These are phyloP conservation scores for Penicillium coffeae DNA, from an alignment of 495 filamentous ascomycete genomes.

Conservation along the genomic window DNA sequence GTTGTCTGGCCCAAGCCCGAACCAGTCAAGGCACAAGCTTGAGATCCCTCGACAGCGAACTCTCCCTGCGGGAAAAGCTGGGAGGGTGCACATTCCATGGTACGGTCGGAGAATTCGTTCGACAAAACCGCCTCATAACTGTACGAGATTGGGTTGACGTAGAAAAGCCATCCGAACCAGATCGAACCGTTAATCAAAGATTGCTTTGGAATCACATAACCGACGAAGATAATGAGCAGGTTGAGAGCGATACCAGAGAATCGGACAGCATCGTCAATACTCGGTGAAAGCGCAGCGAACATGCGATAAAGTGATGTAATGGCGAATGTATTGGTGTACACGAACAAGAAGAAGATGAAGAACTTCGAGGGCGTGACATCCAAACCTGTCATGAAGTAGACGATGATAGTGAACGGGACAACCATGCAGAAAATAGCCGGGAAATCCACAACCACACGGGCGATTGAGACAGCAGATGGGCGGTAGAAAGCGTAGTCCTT, in stretches of 20 bases:
- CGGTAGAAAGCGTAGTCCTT: conserved; percentile 76
- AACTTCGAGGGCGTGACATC: conserved; percentile 65
- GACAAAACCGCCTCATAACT: conserved; percentile 66
- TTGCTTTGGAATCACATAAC: conserved; percentile 70
- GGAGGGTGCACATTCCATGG: conserved; percentile 56
- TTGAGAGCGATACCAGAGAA: conserved; percentile 68
- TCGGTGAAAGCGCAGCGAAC: conserved; percentile 69
- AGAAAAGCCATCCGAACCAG: conserved; percentile 80
- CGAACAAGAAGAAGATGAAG: conserved; percentile 69
- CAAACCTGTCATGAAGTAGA: conserved; percentile 67
- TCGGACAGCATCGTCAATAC: conserved; percentile 68
- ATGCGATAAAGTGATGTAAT: conserved; percentile 71
- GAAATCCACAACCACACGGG: conserved; percentile 64
- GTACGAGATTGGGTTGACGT: conserved; percentile 72
- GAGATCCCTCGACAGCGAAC: conserved; percentile 45
- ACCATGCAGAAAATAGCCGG: conserved; percentile 63
- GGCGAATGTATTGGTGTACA: conserved; percentile 63
- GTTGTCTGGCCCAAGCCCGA: conserved; percentile 37
- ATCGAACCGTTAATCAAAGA: conserved; percentile 59
- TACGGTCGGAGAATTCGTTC: conserved; percentile 61
- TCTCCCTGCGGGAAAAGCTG: conserved; percentile 56
- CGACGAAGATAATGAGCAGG: conserved; percentile 69
- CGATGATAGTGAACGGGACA: conserved; percentile 58
- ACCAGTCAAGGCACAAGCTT: conserved; percentile 61
- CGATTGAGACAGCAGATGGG: conserved; percentile 67